Base-by-base conservation (phyloP, 2,329 filamentous ascomycete genomes). In the Pseudohalonectria lignicola region DNA sequence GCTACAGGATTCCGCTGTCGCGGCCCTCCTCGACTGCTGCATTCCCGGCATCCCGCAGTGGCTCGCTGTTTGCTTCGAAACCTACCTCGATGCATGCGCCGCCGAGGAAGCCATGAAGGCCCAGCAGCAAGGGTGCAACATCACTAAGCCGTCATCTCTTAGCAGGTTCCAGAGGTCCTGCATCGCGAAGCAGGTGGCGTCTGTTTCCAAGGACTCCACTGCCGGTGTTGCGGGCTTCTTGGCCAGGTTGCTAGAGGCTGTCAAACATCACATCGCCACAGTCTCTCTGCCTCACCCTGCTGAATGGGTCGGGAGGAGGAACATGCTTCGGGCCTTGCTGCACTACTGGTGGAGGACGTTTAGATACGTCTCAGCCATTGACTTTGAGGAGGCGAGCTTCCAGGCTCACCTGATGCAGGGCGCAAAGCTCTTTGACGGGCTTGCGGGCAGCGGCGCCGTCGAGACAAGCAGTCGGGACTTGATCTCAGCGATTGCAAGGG, bases 311-410 rank as follows among this genome's bases (percentile, higher is more conserved):
- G 42, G 49, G 30, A 33, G 23, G 36, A 20, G 31, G 13, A 15
- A 26, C 30, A n/a, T 26, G 18, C 25, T 39, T n/a, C 23, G 36
- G 9, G 16, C 20, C 8, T n/a, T 78, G 9, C 50, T 71, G 38
- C 67, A 70, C 41, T 76, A 71, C 47, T 69, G 78, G 58, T 64
- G 66, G 53, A 63, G 68, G 16, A 79, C 72, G 0, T 63, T 72
- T 40, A 46, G 50, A 1, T 60, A 76, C 23, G 60, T 69, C 1
- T 65, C 61, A 11, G 53, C 53, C 0, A 17, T 50, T 4, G 49
- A 54, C 1, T 81, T 81, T 45, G 73, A 80, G 40, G 77, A 81
- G 47, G 75, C 74, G 13, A 64, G 60, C 25, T 82, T 82, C 53
- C 76, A 78, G 50, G 76, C 76, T 20, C 76, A 80, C 49, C 55